A percentile compares a stretch with the other conserved stretches of the same genome.
Evolutionary conservation across 2,329 filamentous ascomycete species (phyloP).

Genomic region (Blumeria hordei): DNA sequence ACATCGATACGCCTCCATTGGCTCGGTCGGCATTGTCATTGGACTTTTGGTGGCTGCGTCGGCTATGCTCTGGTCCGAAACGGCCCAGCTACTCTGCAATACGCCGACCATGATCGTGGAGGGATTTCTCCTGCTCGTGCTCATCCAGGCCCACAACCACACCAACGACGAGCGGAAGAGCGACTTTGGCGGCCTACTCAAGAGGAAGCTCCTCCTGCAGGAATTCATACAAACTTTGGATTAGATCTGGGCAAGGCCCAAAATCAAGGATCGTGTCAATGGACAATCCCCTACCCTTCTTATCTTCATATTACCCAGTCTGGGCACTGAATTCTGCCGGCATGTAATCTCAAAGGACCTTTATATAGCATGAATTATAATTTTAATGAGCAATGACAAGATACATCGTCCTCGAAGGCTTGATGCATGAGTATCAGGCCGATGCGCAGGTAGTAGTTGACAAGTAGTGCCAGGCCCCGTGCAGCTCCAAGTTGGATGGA

Average conservation of each 20-base stretch:
- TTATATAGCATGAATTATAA: too few species aligned
- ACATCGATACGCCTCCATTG: background rate
- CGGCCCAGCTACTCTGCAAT: constrained; percentile 4
- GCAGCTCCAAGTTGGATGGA: too few species aligned
- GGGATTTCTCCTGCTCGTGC: constrained; percentile 3
- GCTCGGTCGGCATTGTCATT: background rate
- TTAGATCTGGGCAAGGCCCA: background rate
- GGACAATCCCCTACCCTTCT: too few species aligned
- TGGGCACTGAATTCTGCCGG: too few species aligned
- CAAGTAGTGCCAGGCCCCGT: too few species aligned
- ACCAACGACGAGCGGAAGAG: background rate
- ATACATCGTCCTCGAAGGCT: too few species aligned
- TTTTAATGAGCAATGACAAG: too few species aligned
- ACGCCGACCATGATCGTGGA: constrained; percentile 5
- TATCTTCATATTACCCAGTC: too few species aligned
- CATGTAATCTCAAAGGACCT: too few species aligned
- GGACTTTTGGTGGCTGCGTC: constrained; percentile 1
- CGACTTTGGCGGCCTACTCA: background rate
- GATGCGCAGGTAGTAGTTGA: too few species aligned
- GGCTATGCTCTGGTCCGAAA: constrained; percentile 3
- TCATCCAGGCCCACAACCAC: constrained; percentile 4
- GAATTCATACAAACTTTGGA: background rate
- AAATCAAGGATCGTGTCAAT: background rate
- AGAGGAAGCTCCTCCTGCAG: background rate
- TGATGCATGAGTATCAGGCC: too few species aligned